Base-by-base conservation (phyloP, 176 grass and related monocot genomes). In the Rhynchospora tenuis region DNA sequence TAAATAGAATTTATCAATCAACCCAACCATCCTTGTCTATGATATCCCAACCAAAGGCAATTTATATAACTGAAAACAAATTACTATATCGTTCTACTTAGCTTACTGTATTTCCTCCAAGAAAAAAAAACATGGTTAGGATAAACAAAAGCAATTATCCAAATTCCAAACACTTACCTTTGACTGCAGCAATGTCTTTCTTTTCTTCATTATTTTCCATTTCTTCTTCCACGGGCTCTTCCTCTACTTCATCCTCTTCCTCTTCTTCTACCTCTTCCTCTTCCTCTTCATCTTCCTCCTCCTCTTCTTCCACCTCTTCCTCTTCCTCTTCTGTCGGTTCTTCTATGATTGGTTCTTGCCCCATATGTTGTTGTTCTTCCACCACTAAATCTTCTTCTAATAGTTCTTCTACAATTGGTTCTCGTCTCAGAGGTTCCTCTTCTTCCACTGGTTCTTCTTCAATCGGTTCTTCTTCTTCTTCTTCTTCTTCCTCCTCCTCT, bases 181-280 rank as follows among this genome's bases (percentile, higher is more conserved):
- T 17, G 22, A 67, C 43, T 29, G 60, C 43, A 66, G 31, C 59
- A 28, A 65, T 64, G 6, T 44, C 38, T 81, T 73, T 86, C 16
- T 69, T 78, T 2, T 15, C 46, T 59, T 85, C 83, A 59, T 15
- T 42, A 80, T 23, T 59, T 77, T 38, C 33, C 33, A 38, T 4
- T 4, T 71, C 42, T 61, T 17, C 50, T 84, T 69, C 19, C 51
- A 44, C 76, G 61, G 50, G 11, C 70, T 31, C 59, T 83, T 82
- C 87, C 64, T 68, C 58, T 79, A 38, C 85, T 61, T 33, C 45
- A 76, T 69, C 87, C 60, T 62, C 61, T 67, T 48, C 85, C 23
- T 58, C 64, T 59, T 67, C 73, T 48, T 89, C 59, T 75, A 52
- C 12, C 13, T 59, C 87, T 27, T 28, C 56, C 71, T 86, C 87